Evolutionary conservation across 441 rosid species (phyloP).

Genomic region (Daphne laureola): DNA sequence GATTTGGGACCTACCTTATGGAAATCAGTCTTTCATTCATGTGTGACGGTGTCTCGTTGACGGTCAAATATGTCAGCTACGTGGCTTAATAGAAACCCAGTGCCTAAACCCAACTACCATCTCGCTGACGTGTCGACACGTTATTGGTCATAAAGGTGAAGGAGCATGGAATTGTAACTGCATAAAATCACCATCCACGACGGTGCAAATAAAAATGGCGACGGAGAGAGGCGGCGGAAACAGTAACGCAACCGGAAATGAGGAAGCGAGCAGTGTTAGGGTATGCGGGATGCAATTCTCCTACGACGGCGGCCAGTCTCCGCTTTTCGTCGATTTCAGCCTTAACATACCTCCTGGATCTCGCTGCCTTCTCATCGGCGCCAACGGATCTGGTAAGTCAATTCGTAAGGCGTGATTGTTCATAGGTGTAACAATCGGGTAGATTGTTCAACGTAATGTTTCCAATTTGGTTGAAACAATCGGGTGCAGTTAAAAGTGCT

Average conservation of each 20-base stretch:
- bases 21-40: no score
- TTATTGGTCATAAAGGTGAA: conserved; percentile 1
- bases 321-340: conserved; percentile 68
- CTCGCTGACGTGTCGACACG: conserved; percentile 5
- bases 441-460: neutral
- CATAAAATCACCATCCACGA: conserved; percentile 9
- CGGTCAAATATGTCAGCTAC: no score
- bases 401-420: neutral
- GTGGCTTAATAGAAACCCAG: no score
- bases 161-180: neutral
- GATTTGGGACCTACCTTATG: no score
- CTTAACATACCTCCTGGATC: conserved; percentile 71
- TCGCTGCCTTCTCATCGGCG: conserved; percentile 93
- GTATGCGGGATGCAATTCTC: conserved; percentile 83
- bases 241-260: conserved; percentile 15
- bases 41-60: no score
- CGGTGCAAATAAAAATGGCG: conserved; percentile 29
- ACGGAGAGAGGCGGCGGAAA: conserved; percentile 18
- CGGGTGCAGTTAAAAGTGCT: neutral
- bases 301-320: conserved; percentile 43
- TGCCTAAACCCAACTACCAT: neutral
- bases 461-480: neutral
- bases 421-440: neutral
- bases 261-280: conserved; percentile 31
- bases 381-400: conserved; percentile 85